Evolutionary conservation across 768 basidiomycete species (phyloP).

Genomic region (Podaxis sp.): DNA sequence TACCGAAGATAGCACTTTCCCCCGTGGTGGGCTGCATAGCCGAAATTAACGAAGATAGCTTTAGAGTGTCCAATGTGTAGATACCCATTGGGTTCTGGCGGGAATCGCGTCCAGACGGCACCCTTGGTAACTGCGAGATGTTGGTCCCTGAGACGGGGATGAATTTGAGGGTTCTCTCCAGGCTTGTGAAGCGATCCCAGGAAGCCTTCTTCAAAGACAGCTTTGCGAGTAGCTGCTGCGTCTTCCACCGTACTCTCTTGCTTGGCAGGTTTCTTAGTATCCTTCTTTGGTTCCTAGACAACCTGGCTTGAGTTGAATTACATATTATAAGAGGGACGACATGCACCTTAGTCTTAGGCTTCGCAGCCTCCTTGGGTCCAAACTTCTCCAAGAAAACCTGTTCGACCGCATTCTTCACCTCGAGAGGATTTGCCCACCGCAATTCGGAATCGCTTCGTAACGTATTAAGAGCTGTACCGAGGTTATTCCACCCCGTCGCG

Average conservation of each 20-base stretch:
- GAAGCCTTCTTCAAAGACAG: slow-evolving; percentile 94
- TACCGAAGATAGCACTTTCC: slow-evolving; percentile 93
- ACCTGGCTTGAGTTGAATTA: neutral
- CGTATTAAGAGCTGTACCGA: slow-evolving; percentile 64
- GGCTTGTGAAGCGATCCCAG: slow-evolving; percentile 90
- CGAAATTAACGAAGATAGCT: slow-evolving; percentile 97
- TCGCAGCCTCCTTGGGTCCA: slow-evolving; percentile 67
- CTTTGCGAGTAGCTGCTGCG: slow-evolving; percentile 42
- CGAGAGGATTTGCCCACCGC: slow-evolving; percentile 82
- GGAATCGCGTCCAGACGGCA: slow-evolving; percentile 92
- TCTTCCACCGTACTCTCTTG: slow-evolving; percentile 28
- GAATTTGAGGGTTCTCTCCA: slow-evolving; percentile 89
- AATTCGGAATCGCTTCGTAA: slow-evolving; percentile 61
- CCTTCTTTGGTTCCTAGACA: slow-evolving; percentile 51
- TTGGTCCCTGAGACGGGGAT: slow-evolving; percentile 70
- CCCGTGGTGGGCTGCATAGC: slow-evolving; percentile 93
- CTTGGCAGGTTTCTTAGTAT: slow-evolving; percentile 33
- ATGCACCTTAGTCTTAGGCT: slow-evolving; percentile 65
- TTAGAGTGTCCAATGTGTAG: slow-evolving; percentile 97
- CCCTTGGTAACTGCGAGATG: slow-evolving; percentile 83
- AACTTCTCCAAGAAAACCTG: slow-evolving; percentile 62
- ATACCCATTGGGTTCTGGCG: slow-evolving; percentile 97
- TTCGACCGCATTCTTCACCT: slow-evolving; percentile 82
- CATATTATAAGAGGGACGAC: neutral
- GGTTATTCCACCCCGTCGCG: slow-evolving; percentile 69